These are phyloP conservation scores for Leishmania tarentolae DNA, from an alignment of 208 protist species.

Conservation along the genomic window DNA sequence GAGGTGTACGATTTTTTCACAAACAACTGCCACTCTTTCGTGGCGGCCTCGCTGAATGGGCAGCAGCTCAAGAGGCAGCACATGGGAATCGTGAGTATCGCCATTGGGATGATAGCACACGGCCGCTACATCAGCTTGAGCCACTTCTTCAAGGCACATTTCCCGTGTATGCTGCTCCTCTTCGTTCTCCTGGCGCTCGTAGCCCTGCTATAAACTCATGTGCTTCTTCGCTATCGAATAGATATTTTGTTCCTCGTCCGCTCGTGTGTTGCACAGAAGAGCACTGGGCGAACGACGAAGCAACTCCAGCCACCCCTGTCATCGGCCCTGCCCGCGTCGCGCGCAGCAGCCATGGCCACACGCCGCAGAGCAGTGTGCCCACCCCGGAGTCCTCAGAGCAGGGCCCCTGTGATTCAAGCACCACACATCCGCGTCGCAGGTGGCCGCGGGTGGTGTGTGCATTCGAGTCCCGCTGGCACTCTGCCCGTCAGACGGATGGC, in stretches of 20 bases:
- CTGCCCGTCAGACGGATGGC: no score
- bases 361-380: not conserved
- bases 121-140: conserved; percentile 38
- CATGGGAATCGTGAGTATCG: conserved; percentile 50
- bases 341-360: not conserved
- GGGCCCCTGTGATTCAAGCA: not conserved
- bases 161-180: conserved; percentile 32
- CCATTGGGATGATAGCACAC: conserved; percentile 46
- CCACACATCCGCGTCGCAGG: not conserved
- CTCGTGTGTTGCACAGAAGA: no score
- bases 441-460: no score
- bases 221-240: not conserved
- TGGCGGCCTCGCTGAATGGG: conserved; percentile 51
- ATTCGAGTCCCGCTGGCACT: not conserved
- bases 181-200: conserved; percentile 13
- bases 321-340: not conserved
- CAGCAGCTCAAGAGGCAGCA: conserved; percentile 38
- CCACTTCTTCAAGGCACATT: conserved; percentile 44
- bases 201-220: not conserved
- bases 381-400: not conserved
- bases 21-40: conserved; percentile 92
- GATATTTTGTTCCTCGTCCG: no score
- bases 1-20: conserved; percentile 88
- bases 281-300: not conserved
- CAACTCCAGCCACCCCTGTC: not conserved